Conservation (phyloP, 805 yeast genomes). For the Kluyveromyces wickerhamii region DNA sequence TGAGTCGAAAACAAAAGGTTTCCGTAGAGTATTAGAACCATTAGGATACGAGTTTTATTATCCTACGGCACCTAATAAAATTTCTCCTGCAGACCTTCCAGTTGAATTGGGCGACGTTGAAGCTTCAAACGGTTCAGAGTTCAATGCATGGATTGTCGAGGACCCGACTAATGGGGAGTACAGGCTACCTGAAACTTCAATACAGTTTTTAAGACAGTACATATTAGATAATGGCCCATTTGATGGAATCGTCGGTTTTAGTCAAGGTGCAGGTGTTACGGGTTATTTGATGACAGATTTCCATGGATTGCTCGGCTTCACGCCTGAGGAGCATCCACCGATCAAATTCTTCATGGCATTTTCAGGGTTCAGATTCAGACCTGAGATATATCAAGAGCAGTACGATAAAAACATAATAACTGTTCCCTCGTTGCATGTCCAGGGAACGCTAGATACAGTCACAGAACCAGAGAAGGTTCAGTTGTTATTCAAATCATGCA, state of each 20-base stretch:
- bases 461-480: slow-evolving; percentile 65
- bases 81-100: slow-evolving; percentile 58
- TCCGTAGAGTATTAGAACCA: slow-evolving; percentile 57
- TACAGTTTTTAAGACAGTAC: slow-evolving; percentile 37
- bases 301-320: slow-evolving; percentile 35
- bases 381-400: slow-evolving; percentile 24
- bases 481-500: slow-evolving; percentile 46
- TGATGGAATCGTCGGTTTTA: slow-evolving; percentile 81
- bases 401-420: slow-evolving; percentile 23
- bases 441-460: slow-evolving; percentile 86
- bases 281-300: slow-evolving; percentile 54
- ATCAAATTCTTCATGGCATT: slow-evolving; percentile 67
- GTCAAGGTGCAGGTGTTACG: slow-evolving; percentile 91
- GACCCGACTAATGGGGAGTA: slow-evolving; percentile 34
- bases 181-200: slow-evolving; percentile 29
- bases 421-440: slow-evolving; percentile 59
- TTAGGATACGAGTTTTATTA: slow-evolving; percentile 61
- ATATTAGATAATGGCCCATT: slow-evolving; percentile 61
- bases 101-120: slow-evolving; percentile 32
- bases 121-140: slow-evolving; percentile 27
- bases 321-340: slow-evolving; percentile 35
- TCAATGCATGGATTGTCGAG: slow-evolving; percentile 61
- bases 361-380: slow-evolving; percentile 48
- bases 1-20: slow-evolving; percentile 76
- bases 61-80: slow-evolving; percentile 64